phyloP scores from a whole-genome alignment of 345 rosid species.

The Gynandropsis gynandra region DNA sequence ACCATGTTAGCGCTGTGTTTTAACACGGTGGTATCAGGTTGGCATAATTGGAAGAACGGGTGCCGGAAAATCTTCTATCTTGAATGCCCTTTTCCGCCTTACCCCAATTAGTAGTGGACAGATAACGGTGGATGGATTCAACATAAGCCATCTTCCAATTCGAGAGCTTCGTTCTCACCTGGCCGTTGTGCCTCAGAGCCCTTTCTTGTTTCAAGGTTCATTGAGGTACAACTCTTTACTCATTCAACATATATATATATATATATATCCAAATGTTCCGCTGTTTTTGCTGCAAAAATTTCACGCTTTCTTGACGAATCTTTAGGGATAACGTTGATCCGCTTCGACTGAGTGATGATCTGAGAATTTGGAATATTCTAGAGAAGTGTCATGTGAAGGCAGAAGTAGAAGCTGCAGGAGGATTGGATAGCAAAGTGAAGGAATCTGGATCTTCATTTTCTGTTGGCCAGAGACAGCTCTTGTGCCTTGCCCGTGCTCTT shows the following conservation, averaged over 20 bases:
- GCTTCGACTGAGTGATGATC: conserved; percentile 38
- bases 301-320: neutral
- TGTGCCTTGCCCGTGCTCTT: conserved; percentile 86
- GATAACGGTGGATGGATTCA: conserved; percentile 63
- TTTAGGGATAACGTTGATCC: conserved; percentile 88
- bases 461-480: conserved; percentile 87
- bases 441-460: conserved; percentile 72
- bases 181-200: conserved; percentile 86
- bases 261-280: neutral
- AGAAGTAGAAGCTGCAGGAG: conserved; percentile 74
- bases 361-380: conserved; percentile 56
- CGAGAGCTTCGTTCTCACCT: conserved; percentile 74
- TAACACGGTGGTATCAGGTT: conserved; percentile 49
- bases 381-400: conserved; percentile 76
- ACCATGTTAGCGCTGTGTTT: too few species aligned
- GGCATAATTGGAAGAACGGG: conserved; percentile 95
- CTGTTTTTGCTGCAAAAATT: too few species aligned
- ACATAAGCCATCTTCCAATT: conserved; percentile 53
- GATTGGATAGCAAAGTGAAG: conserved; percentile 51
- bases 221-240: conserved; percentile 41
- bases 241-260: neutral
- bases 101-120: conserved; percentile 50
- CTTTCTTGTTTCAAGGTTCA: conserved; percentile 83
- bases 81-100: conserved; percentile 86
- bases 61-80: conserved; percentile 84